phyloP scores from a whole-genome alignment of 805 yeast genomes.

The Sungouiozyma ichnusensis region DNA sequence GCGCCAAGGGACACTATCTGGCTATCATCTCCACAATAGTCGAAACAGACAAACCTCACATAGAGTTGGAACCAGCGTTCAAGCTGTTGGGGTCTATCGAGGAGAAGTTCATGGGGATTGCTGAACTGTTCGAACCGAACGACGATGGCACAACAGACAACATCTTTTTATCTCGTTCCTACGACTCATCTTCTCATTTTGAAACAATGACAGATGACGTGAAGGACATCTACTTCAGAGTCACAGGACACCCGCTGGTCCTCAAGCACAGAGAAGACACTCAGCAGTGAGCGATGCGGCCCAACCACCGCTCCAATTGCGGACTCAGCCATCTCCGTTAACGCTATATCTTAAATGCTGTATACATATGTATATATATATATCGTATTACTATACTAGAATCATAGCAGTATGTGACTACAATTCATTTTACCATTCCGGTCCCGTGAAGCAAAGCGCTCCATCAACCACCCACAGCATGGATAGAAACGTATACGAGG shows the following conservation, averaged over 20 bases:
- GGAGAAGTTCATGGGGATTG: slow-evolving; percentile 88
- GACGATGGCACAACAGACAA: slow-evolving; percentile 74
- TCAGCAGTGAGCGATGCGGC: not conserved
- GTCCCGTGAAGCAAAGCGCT: too few relatives aligned
- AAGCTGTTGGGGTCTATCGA: slow-evolving; percentile 69
- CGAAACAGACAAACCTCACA: slow-evolving; percentile 86
- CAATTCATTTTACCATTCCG: too few relatives aligned
- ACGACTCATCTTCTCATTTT: slow-evolving; percentile 91
- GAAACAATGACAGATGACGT: slow-evolving; percentile 96
- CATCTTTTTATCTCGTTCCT: slow-evolving; percentile 76
- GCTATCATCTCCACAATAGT: slow-evolving; percentile 92
- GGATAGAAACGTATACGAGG: slow-evolving; percentile 25
- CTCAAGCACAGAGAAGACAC: slow-evolving; percentile 55
- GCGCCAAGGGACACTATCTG: slow-evolving; percentile 77
- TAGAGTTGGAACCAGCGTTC: slow-evolving; percentile 90
- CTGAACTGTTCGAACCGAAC: slow-evolving; percentile 79
- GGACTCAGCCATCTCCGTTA: too few relatives aligned
- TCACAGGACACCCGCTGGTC: slow-evolving; percentile 85
- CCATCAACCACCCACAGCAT: slow-evolving; percentile 3
- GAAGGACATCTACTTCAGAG: slow-evolving; percentile 83
- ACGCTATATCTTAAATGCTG: too few relatives aligned
- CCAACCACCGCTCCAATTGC: too few relatives aligned
- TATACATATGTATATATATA: too few relatives aligned
- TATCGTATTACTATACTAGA: not conserved
- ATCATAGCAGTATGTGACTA: too few relatives aligned